Base-by-base conservation (phyloP, 768 basidiomycete species). In the Podaxis sp. region DNA sequence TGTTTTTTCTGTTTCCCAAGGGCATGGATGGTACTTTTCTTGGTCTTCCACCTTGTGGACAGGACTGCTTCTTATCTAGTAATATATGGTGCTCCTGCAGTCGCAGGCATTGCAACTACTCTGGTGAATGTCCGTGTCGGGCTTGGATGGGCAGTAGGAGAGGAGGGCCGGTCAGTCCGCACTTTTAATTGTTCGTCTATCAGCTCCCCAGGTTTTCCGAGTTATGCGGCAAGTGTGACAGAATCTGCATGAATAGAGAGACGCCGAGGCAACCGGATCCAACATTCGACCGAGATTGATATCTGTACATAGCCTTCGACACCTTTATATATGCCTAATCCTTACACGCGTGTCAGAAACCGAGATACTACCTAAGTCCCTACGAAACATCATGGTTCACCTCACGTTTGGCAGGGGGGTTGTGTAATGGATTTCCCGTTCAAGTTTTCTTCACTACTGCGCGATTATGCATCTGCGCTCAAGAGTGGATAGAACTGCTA, bases 111-210 rank as follows among this genome's bases (percentile, higher is more conserved):
- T 14, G 46, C 57, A 16, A 58, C 46, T 21, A 23, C 46, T 2
- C 7, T 58, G 5, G 57, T 58, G 2, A 58, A 58, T 25, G 57
- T 58, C 16, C 57, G 57, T 16, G 57, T 58, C 10, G 57, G 57
- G 18, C 57, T 58, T 35, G 57, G 57, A 2, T 58, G 57, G 57
- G 57, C 57, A 14, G n/a, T 7, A n/a, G 57, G 57, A 38, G 57
- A 58, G 21, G 47, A 50, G 4, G 57, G 57, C 10, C 35, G 57
- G 21, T 38, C 57, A 58, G 37, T 38, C 1, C 13, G 21, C 9
- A 37, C 46, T 10, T 50, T 58, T 14, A 13, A n/a, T 38, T 21
- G 13, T 2, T 58, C 57, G 6, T 21, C 35, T 25, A 4, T 58
- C 37, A 23, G 21, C n/a, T 16, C 18, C 6, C 18, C 42, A 14